phyloP scores from a whole-genome alignment of 768 basidiomycete species.

The Lactarius deliciosus region DNA sequence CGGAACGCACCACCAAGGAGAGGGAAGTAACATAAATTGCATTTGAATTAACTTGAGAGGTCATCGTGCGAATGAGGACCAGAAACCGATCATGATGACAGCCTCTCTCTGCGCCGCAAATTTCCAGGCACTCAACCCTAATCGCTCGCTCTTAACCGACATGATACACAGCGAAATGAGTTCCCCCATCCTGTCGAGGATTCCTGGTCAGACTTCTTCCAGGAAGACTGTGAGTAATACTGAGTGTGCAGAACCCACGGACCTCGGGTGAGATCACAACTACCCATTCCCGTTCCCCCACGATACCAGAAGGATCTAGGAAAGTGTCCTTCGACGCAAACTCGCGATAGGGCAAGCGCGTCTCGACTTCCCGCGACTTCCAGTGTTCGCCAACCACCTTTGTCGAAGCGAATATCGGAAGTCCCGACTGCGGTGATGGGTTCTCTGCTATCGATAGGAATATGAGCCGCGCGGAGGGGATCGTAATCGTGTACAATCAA shows the following conservation, averaged over 20 bases:
- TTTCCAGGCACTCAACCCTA: neutral
- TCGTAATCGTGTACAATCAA: slow-evolving; percentile 4
- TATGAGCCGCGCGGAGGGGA: neutral
- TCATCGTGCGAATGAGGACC: neutral
- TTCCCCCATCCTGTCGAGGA: slow-evolving; percentile 8
- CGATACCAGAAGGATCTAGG: neutral
- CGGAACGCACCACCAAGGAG: neutral
- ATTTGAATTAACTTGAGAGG: too few relatives aligned
- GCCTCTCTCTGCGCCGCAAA: neutral
- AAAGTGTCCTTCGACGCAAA: neutral
- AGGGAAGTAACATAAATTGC: neutral
- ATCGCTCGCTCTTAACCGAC: neutral
- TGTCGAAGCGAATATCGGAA: neutral
- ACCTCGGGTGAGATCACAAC: neutral
- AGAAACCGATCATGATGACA: neutral
- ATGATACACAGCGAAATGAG: slow-evolving; percentile 5
- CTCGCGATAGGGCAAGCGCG: slow-evolving; percentile 11
- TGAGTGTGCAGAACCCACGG: neutral
- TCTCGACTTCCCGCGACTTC: neutral
- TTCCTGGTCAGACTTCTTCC: neutral
- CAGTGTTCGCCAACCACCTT: neutral
- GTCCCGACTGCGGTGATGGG: neutral
- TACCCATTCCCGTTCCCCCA: slow-evolving; percentile 13
- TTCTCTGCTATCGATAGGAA: neutral
- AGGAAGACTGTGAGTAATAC: too few relatives aligned